These are phyloP conservation scores for Ensete ventricosum DNA, from an alignment of 176 grass and related monocot species.

Conservation along the genomic window DNA sequence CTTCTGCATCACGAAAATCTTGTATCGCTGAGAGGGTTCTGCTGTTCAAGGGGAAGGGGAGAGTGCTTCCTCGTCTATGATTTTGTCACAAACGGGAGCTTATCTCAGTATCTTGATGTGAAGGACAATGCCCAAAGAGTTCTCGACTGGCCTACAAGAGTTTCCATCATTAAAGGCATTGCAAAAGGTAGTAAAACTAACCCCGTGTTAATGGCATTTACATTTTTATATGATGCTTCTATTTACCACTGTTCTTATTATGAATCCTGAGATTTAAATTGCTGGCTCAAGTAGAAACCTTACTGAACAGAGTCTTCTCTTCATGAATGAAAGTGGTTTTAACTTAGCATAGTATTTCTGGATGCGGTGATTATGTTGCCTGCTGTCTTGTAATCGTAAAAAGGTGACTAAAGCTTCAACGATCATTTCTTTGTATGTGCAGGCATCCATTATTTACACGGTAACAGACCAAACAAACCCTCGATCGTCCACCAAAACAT, in stretches of 20 bases:
- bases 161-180: slow-evolving; percentile 77
- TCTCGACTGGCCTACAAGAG: slow-evolving; percentile 80
- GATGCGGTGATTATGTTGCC: background rate
- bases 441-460: slow-evolving; percentile 89
- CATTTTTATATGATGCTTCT: background rate
- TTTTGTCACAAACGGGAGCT: slow-evolving; percentile 58
- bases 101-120: slow-evolving; percentile 51
- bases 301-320: no score
- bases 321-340: no score
- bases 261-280: background rate
- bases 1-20: slow-evolving; percentile 76
- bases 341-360: background rate
- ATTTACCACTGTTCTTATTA: no score
- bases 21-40: slow-evolving; percentile 69
- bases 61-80: slow-evolving; percentile 92
- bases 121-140: slow-evolving; percentile 31
- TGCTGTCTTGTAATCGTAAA: background rate
- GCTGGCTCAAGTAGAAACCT: background rate
- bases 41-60: slow-evolving; percentile 77
- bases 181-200: slow-evolving; percentile 49
- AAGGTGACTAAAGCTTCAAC: background rate
- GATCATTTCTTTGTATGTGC: background rate
- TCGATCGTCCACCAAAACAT: slow-evolving; percentile 85
- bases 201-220: no score
- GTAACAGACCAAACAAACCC: slow-evolving; percentile 51